A percentile compares a stretch with the other conserved stretches of the same genome.
These are phyloP conservation scores for Hypoxylon subgilvum DNA, from an alignment of 495 filamentous ascomycete genomes.

Conservation along the genomic window DNA sequence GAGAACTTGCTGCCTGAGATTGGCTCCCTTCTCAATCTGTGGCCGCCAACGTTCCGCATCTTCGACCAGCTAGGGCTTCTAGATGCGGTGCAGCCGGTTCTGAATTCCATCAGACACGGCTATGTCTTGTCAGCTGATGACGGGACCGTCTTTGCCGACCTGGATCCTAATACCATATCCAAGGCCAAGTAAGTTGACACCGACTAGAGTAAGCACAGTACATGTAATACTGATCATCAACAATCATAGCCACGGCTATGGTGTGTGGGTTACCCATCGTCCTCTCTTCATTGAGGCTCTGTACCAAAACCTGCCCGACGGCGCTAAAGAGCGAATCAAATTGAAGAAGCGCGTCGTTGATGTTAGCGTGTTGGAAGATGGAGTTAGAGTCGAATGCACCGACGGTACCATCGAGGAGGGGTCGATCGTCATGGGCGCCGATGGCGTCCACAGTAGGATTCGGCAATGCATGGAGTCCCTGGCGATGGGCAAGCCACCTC, in stretches of 20 bases:
- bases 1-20: constrained; percentile 45
- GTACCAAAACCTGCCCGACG: constrained; percentile 43
- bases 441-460: constrained; percentile 57
- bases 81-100: constrained; percentile 33
- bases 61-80: constrained; percentile 57
- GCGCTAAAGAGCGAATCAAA: constrained; percentile 40
- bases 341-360: constrained; percentile 42
- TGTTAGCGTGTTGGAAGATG: constrained; percentile 33
- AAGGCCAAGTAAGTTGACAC: constrained; percentile 12
- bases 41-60: constrained; percentile 43
- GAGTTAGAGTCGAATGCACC: constrained; percentile 42
- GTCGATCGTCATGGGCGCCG: constrained; percentile 59
- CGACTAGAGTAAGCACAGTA: neutral
- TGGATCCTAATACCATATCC: constrained; percentile 3
- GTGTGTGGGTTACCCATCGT: constrained; percentile 43
- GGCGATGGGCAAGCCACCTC: constrained; percentile 33
- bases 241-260: constrained; percentile 43
- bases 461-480: constrained; percentile 50
- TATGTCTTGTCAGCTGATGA: constrained; percentile 37
- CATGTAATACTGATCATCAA: neutral
- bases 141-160: neutral
- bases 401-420: constrained; percentile 53
- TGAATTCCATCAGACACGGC: constrained; percentile 17
- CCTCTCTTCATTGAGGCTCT: constrained; percentile 45
- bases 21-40: constrained; percentile 52